Evolutionary conservation across 1,139 yeast genomes (phyloP), one percentile per base, ranked within the genome.

Genomic region (Candida sp.): DNA sequence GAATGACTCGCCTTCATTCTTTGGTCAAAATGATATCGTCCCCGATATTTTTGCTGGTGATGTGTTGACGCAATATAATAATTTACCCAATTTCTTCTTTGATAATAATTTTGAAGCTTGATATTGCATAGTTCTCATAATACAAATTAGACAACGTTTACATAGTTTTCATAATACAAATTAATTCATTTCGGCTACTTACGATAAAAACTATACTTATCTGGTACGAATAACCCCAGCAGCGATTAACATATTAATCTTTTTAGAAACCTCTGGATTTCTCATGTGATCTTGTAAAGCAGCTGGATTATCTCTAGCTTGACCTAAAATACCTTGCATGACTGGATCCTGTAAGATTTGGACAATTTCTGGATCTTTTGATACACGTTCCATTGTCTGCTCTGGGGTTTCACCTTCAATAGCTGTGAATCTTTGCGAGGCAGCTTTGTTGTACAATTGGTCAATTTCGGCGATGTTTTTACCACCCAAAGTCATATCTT

Each of bases 141-240:
- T n/a, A n/a, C n/a, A n/a, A n/a, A n/a, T n/a, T n/a, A n/a, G n/a
- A n/a, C n/a, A n/a, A n/a, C n/a, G n/a, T n/a, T n/a, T n/a, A n/a
- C n/a, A n/a, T n/a, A n/a, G n/a, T n/a, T n/a, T n/a, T n/a, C n/a
- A n/a, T n/a, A n/a, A n/a, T n/a, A n/a, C n/a, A n/a, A n/a, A n/a
- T n/a, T n/a, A n/a, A n/a, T 15, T 35, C n/a, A 35, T 9, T 25
- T 33, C 39, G 21, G 32, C 30, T 37, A 23, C 27, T 25, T 21
- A 22, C 40, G 29, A 22, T 30, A n/a, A 15, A 32, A 7, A 19
- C 12, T 38, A 22, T n/a, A 42, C 42, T 64, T 79, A 89, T 63
- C 96, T 83, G 35, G 97, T 90, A 66, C 97, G 87, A 61, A 95
- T 91, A 46, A 95, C 89, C 63, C 99, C 99, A 29, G 99, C 97